Evolutionary conservation across 2,329 filamentous ascomycete species (phyloP), one percentile per base, ranked within the genome.

Genomic region (Neopestalotiopsis clavispora): DNA sequence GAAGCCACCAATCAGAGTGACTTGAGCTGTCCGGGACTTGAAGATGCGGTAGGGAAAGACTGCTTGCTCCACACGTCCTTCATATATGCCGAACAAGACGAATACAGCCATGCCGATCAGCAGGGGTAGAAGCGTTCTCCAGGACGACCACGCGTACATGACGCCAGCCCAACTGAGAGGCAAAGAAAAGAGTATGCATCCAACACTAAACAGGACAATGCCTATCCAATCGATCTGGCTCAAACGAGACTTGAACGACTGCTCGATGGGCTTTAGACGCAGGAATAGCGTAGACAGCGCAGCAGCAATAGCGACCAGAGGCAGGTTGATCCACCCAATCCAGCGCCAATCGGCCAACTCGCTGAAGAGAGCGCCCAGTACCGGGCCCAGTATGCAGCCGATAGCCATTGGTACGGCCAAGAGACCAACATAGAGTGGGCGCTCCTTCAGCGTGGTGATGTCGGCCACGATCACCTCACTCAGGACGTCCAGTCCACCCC

Each of bases 111-210:
- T 40, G 2, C 80, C 79, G 17, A 80, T 64, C 4, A 78, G 23
- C 9, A 81, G 38, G 0, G 79, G 78, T 4, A 80, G 59, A 6
- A 81, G 69, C 3, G 80, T 80, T 52, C 72, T 56, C 73, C 75
- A 81, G 0, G 77, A 78, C 0, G 65, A 64, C 79, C 79, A 80
- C 1, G 79, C 68, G 65, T 76, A 81, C 42, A 80, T 28, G 7
- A 74, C 56, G 6, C 75, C 76, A 1, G 75, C 79, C 79, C 79
- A 81, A 66, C 77, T 80, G 5, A 81, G 67, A 0, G 79, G 78
- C 14, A 81, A 56, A 0, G 71, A 69, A 23, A 79, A 75, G 1
- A 72, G 23, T 4, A 73, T 75, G 32, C 66, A 69, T 13, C 75
- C 77, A 6, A 72, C 49, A 1, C 72, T 59, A 56, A 78, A 77